These are phyloP conservation scores for Eimeria acervulina DNA, from an alignment of 169 alveolate species.

Conservation along the genomic window DNA sequence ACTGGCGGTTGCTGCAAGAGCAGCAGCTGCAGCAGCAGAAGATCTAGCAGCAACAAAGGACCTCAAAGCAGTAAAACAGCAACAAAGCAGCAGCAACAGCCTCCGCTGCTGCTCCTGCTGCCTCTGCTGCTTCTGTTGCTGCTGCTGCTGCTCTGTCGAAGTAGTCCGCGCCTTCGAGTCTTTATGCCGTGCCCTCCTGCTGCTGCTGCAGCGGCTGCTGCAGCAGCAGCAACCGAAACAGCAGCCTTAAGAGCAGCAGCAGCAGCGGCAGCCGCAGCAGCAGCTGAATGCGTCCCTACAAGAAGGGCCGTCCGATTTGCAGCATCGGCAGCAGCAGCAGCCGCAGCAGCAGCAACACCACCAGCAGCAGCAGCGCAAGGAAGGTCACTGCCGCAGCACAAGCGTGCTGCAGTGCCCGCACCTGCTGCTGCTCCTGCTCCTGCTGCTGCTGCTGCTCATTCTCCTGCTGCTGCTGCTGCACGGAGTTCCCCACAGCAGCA, in stretches of 20 bases:
- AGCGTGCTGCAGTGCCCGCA: background rate
- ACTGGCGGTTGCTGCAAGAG: background rate
- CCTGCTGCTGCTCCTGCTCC: no score
- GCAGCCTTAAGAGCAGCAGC: background rate
- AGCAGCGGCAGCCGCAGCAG: constrained; percentile 29
- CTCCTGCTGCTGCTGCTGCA: background rate
- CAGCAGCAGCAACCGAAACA: no score
- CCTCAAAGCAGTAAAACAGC: background rate
- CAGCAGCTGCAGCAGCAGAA: background rate
- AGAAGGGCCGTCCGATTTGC: background rate
- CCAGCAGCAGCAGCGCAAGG: background rate
- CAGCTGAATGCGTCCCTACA: background rate
- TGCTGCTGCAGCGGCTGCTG: background rate
- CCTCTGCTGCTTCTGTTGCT: background rate
- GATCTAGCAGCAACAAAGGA: background rate
- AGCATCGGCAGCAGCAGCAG: constrained; percentile 8
- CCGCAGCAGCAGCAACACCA: background rate
- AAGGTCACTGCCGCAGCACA: background rate
- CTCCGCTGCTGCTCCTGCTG: background rate
- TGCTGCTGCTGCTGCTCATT: background rate
- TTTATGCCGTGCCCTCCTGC: constrained; percentile 31
- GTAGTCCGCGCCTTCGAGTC: background rate
- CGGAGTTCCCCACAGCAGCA: background rate
- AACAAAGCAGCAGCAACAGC: constrained; percentile 5
- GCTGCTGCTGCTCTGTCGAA: constrained; percentile 14